Evolutionary conservation across 2,329 filamentous ascomycete genomes (phyloP).

Genomic region (Talaromyces sp.): DNA sequence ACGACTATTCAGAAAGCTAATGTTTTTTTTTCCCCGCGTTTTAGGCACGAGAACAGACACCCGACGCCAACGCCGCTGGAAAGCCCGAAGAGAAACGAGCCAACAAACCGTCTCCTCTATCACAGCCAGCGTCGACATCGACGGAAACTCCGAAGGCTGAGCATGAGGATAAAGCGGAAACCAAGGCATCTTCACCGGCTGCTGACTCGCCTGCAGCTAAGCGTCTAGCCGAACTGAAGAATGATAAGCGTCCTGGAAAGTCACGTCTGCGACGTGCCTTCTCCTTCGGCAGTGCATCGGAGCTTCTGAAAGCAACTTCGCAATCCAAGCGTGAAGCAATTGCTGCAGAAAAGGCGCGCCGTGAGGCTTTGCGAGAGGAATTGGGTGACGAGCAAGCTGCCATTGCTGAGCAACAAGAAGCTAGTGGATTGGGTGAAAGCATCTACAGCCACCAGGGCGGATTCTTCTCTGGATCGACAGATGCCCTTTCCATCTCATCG

Average conservation of each 20-base stretch:
- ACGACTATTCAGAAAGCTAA: too few species aligned
- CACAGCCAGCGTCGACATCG: conserved; percentile 64
- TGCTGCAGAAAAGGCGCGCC: conserved; percentile 63
- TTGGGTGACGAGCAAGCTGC: conserved; percentile 86
- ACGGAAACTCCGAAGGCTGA: conserved; percentile 27
- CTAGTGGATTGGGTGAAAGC: conserved; percentile 83
- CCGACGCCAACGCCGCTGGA: conserved; percentile 35
- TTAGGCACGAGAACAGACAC: conserved; percentile 28
- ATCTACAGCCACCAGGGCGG: conserved; percentile 88
- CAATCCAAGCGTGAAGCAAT: conserved; percentile 54
- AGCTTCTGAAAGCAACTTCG: conserved; percentile 75
- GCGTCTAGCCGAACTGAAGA: conserved; percentile 84
- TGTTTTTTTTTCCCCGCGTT: too few species aligned
- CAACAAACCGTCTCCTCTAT: conserved; percentile 71
- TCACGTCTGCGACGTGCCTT: conserved; percentile 86
- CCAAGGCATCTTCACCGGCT: conserved; percentile 35
- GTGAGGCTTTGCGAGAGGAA: conserved; percentile 65
- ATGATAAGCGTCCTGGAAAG: conserved; percentile 81
- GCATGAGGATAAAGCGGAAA: conserved; percentile 23
- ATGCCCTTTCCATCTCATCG: conserved; percentile 69
- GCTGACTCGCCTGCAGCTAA: conserved; percentile 72
- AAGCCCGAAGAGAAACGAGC: conserved; percentile 71
- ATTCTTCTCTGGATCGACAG: conserved; percentile 86
- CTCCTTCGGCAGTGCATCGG: conserved; percentile 93
- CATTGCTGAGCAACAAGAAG: conserved; percentile 91